Evolutionary conservation across 495 filamentous ascomycete genomes (phyloP).

Genomic region (Gamarada debralockiae): DNA sequence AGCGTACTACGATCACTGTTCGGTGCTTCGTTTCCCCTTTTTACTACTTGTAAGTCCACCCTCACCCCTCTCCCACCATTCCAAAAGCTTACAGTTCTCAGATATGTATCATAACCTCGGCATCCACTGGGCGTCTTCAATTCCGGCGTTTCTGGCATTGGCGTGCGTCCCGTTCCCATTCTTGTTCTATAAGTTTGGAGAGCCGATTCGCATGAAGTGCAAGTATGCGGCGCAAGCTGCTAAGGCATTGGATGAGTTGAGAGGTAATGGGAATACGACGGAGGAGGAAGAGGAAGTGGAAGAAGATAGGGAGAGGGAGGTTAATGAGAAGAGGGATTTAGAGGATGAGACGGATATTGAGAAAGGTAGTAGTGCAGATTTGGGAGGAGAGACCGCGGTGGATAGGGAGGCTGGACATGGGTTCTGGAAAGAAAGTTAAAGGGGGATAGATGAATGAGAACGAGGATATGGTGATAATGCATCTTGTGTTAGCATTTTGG

Average conservation of each 20-base stretch:
- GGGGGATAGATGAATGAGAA: too few relatives aligned
- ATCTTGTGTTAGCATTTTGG: too few relatives aligned
- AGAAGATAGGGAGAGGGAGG: too few relatives aligned
- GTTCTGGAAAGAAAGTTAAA: too few relatives aligned
- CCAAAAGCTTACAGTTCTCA: constrained; percentile 26
- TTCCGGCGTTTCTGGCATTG: constrained; percentile 68
- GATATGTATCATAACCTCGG: constrained; percentile 53
- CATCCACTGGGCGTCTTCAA: constrained; percentile 68
- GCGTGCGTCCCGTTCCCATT: constrained; percentile 47
- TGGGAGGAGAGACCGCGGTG: too few relatives aligned
- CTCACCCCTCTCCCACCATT: constrained; percentile 51
- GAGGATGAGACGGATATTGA: too few relatives aligned
- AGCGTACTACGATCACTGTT: constrained; percentile 54
- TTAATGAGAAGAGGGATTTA: too few relatives aligned
- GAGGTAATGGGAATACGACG: neutral
- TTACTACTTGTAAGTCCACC: constrained; percentile 40
- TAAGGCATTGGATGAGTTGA: constrained; percentile 40
- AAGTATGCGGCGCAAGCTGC: constrained; percentile 71
- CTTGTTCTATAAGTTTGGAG: constrained; percentile 76
- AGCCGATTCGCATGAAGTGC: constrained; percentile 61
- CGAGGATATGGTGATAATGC: too few relatives aligned
- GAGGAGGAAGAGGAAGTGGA: too few relatives aligned
- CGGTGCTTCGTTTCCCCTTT: constrained; percentile 59
- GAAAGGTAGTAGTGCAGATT: too few relatives aligned
- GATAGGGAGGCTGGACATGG: too few relatives aligned